Conservation (phyloP, 1,284 basidiomycete genomes). For the Sphagnurus paluster region DNA sequence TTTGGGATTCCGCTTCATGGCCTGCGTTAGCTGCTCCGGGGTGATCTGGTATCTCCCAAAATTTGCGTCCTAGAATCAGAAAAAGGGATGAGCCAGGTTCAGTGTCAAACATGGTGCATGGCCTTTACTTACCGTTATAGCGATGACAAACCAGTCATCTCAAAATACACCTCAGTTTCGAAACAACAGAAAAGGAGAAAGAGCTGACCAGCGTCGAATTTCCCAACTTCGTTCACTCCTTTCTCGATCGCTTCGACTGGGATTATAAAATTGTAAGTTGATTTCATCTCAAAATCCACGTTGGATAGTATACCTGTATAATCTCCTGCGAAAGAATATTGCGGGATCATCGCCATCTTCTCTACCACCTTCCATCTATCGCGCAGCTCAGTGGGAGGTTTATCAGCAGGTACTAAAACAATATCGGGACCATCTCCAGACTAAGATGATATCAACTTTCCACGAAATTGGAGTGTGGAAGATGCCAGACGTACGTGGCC, state of each 20-base stretch:
- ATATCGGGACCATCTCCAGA: constrained; percentile 65
- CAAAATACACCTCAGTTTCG: constrained; percentile 1
- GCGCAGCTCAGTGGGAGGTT: constrained; percentile 48
- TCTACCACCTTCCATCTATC: constrained; percentile 66
- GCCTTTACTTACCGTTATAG: constrained; percentile 45
- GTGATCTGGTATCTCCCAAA: constrained; percentile 64
- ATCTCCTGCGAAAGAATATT: constrained; percentile 68
- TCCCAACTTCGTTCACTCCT: constrained; percentile 56
- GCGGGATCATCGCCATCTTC: constrained; percentile 67
- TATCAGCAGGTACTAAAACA: constrained; percentile 46
- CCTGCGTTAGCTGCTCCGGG: constrained; percentile 54
- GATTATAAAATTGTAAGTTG: constrained; percentile 1
- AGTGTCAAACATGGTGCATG: not conserved
- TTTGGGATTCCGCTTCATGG: constrained; percentile 61
- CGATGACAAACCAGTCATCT: constrained; percentile 73
- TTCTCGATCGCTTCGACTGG: constrained; percentile 65
- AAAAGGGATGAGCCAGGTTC: not conserved
- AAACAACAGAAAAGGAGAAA: not conserved
- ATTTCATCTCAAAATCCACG: not conserved
- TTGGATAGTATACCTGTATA: constrained; percentile 48
- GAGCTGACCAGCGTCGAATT: constrained; percentile 57
- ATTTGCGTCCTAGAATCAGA: constrained; percentile 50
- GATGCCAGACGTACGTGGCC: constrained; percentile 57
- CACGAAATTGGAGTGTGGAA: not conserved
- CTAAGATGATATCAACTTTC: constrained; percentile 28